Conservation (phyloP, 2,329 filamentous ascomycete genomes). For the Colletotrichum magnum region DNA sequence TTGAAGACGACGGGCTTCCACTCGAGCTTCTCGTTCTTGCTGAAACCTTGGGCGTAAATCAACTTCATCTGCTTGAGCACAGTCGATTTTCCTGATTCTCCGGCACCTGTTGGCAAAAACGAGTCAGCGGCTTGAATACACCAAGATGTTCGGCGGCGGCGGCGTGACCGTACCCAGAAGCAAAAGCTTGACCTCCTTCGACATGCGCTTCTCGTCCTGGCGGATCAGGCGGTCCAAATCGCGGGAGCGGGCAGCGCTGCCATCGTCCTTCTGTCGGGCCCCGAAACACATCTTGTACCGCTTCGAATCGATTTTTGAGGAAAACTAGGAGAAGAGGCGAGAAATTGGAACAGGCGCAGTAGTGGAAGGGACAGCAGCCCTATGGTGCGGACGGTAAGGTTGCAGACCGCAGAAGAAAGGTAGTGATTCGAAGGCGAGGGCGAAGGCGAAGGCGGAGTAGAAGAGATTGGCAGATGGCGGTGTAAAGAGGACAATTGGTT, state of each 20-base stretch:
- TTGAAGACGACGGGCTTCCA: conserved; percentile 96
- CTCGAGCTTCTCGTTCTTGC: conserved; percentile 89
- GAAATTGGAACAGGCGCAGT: neutral
- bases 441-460: conserved; percentile 18
- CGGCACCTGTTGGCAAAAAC: conserved; percentile 76
- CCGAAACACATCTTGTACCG: conserved; percentile 74
- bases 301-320: conserved; percentile 10
- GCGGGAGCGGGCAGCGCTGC: conserved; percentile 69
- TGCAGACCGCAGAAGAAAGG: neutral
- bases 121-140: conserved; percentile 19
- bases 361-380: conserved; percentile 13
- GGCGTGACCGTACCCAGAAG: conserved; percentile 79
- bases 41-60: conserved; percentile 95
- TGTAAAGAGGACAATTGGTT: neutral
- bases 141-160: neutral
- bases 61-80: conserved; percentile 99
- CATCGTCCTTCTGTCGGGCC: conserved; percentile 64
- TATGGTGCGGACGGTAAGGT: conserved; percentile 1
- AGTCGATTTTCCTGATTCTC: conserved; percentile 93
- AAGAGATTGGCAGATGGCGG: conserved; percentile 4
- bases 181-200: conserved; percentile 92
- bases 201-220: conserved; percentile 87
- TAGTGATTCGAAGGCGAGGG: neutral
- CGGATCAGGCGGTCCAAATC: conserved; percentile 91
- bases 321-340: neutral